Conservation (phyloP, 169 alveolate genomes). For the Plasmodium gaboni region DNA sequence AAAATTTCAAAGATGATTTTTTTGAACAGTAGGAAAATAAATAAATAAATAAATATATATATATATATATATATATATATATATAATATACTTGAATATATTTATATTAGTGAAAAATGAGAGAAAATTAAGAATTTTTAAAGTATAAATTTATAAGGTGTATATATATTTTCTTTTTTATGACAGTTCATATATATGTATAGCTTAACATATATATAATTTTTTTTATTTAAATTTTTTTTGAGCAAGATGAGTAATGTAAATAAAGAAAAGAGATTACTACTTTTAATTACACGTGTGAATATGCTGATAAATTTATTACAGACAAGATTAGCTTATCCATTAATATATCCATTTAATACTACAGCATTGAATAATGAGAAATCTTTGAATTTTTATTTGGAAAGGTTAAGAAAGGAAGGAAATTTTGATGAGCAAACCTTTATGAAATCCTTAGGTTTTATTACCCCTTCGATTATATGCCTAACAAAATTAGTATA, state of each 20-base stretch:
- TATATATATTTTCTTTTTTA: background rate
- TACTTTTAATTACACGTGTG: slow-evolving; percentile 72
- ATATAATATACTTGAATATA: too few relatives aligned
- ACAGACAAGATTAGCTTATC: slow-evolving; percentile 81
- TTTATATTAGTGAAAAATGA: too few relatives aligned
- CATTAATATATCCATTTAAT: slow-evolving; percentile 83
- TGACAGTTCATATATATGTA: background rate
- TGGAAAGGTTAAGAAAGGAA: slow-evolving; percentile 60
- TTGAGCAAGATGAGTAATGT: slow-evolving; percentile 25
- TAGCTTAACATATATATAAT: background rate
- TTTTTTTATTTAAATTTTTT: background rate
- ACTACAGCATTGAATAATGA: slow-evolving; percentile 75
- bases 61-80: too few relatives aligned
- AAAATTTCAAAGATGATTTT: too few relatives aligned
- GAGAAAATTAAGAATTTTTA: too few relatives aligned
- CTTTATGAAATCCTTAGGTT: slow-evolving; percentile 63
- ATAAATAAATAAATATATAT: too few relatives aligned
- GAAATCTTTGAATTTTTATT: slow-evolving; percentile 45
- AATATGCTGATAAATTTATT: slow-evolving; percentile 77
- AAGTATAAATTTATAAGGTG: too few relatives aligned
- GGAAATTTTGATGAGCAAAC: slow-evolving; percentile 71
- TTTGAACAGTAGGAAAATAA: too few relatives aligned
- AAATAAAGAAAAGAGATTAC: slow-evolving; percentile 48
- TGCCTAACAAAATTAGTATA: slow-evolving; percentile 61
- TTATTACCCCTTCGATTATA: slow-evolving; percentile 74